Percentiles rank a stretch among this genome's conserved stretches.
Evolutionary conservation across 139 green algal genomes (phyloP).

Genomic region (Asterochloris erici): DNA sequence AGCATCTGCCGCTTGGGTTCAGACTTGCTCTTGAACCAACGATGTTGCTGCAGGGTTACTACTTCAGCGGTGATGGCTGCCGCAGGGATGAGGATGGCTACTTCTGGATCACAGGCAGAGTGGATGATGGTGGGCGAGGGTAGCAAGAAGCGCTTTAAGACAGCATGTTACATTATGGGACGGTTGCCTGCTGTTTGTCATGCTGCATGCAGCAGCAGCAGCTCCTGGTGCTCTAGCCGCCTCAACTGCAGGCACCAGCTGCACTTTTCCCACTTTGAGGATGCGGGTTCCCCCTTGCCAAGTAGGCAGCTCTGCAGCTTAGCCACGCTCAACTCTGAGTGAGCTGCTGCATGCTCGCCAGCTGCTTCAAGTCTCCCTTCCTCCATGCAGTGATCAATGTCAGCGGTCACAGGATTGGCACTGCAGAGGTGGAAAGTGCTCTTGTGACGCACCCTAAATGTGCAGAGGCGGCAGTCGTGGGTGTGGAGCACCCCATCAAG

Average conservation of each 20-base stretch:
- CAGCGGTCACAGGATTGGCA: slow-evolving; percentile 89
- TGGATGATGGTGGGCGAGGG: slow-evolving; percentile 71
- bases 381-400: slow-evolving; percentile 67
- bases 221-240: too few relatives aligned
- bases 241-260: too few relatives aligned
- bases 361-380: slow-evolving; percentile 7
- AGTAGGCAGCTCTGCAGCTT: too few relatives aligned
- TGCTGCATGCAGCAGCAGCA: too few relatives aligned
- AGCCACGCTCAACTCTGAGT: too few relatives aligned
- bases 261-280: too few relatives aligned
- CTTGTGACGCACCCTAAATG: slow-evolving; percentile 75
- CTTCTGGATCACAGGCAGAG: slow-evolving; percentile 84
- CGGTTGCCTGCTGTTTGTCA: too few relatives aligned
- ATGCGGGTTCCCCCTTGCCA: too few relatives aligned
- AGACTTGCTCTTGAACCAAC: too few relatives aligned
- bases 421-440: slow-evolving; percentile 89
- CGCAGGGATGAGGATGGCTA: slow-evolving; percentile 73
- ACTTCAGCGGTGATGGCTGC: slow-evolving; percentile 84
- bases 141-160: background rate
- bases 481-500: background rate
- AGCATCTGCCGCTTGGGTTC: too few relatives aligned
- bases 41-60: slow-evolving; percentile 64
- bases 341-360: background rate
- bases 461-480: slow-evolving; percentile 91
- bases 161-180: too few relatives aligned